Base-by-base conservation (phyloP, 768 basidiomycete species). In the Amanita molliuscula region DNA sequence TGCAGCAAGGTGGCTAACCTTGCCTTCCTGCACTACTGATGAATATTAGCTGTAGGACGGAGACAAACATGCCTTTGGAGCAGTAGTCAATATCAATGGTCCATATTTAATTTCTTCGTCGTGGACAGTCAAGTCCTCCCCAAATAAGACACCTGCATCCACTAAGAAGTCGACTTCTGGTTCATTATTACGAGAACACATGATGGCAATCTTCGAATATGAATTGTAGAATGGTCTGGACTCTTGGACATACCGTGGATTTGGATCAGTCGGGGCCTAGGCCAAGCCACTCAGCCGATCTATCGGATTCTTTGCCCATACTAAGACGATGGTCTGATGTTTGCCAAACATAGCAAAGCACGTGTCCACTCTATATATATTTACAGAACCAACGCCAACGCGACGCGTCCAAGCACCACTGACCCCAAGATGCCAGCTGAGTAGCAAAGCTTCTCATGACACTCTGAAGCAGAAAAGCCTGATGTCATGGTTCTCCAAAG, bases 391-490 rank as follows among this genome's bases (percentile, higher is more conserved):
- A 16, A 16, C n/a, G 20, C 34, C 28, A 13, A 35, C 8, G 31
- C n/a, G 48, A 29, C 23, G n/a, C 18, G 18, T 23, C 10, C 38
- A 9, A n/a, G 16, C 18, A 2, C 35, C 13, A 35, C 25, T 15
- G 36, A 29, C 36, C 29, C 29, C 29, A 55, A 42, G 28, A 74
- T 74, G 71, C 53, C 70, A n/a, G n/a, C 65, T 69, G n/a, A 72
- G 72, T 47, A 61, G 64, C 50, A 73, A 71, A 55, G 47, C 60
- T 2, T 66, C 70, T 7, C 57, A 62, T 1, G 76, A 78, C 18
- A 62, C 65, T 42, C 56, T 68, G 64, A 86, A 83, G 56, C 87
- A 88, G 62, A 88, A 86, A 59, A 86, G 81, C 56, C 71, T 88
- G 7, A 79, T 79, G 61, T 76, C 80, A 3, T 89, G 78, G 65